These are phyloP conservation scores for Trifolium pratense DNA, from an alignment of 306 rosid genomes.

Conservation along the genomic window DNA sequence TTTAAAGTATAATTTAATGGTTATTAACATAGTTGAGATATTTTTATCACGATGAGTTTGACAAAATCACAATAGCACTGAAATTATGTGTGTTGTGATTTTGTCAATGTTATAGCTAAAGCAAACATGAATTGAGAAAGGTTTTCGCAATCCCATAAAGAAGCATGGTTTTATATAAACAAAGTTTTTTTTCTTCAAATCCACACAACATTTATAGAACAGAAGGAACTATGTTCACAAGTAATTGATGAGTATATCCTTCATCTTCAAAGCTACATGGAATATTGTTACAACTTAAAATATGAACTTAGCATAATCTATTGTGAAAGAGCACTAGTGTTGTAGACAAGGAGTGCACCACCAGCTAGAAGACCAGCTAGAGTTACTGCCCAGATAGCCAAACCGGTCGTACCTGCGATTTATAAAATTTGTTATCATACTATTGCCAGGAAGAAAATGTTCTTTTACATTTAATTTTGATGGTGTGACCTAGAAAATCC, in stretches of 20 bases:
- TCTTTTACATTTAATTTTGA: no score
- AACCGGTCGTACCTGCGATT: conserved; percentile 75
- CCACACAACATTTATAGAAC: conserved; percentile 42
- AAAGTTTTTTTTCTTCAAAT: conserved; percentile 8
- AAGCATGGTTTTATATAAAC: conserved; percentile 27
- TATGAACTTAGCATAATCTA: conserved; percentile 44
- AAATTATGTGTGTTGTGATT: background rate
- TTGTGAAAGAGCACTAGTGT: conserved; percentile 92
- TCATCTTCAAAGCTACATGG: conserved; percentile 44
- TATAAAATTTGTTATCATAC: background rate
- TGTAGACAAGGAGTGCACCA: conserved; percentile 96
- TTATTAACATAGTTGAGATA: no score
- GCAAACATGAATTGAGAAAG: background rate
- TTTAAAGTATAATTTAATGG: no score
- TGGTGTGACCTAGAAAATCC: no score
- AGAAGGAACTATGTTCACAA: conserved; percentile 42
- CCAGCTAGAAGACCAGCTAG: conserved; percentile 85
- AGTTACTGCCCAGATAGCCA: conserved; percentile 98
- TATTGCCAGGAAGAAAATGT: background rate
- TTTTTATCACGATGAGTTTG: background rate
- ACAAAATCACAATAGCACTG: background rate
- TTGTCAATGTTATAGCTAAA: background rate
- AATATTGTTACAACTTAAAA: conserved; percentile 1
- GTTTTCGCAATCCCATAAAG: background rate
- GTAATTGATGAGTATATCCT: conserved; percentile 44